Conservation (phyloP, 106 monocot genomes). For the Hemerocallis citrina region DNA sequence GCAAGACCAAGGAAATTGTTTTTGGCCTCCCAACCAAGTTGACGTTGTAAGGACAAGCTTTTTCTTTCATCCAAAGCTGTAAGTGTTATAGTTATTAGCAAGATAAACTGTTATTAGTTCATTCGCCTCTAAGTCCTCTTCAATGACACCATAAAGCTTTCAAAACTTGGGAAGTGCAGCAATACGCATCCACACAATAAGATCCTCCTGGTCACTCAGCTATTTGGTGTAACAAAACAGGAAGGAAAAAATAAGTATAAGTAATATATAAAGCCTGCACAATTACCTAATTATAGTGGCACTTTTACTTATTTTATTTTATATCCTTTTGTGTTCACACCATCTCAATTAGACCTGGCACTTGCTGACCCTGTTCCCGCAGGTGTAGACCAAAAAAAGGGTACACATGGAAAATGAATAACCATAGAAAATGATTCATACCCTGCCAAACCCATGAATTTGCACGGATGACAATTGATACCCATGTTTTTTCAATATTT, state of each 20-base stretch:
- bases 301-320: too few relatives aligned
- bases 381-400: too few relatives aligned
- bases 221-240: conserved; percentile 4
- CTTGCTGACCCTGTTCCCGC: too few relatives aligned
- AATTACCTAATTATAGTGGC: too few relatives aligned
- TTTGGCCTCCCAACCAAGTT: conserved; percentile 76
- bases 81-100: conserved; percentile 81
- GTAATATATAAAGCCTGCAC: not conserved
- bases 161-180: conserved; percentile 87
- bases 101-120: conserved; percentile 45
- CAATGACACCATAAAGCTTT: conserved; percentile 82
- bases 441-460: too few relatives aligned
- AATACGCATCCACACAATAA: conserved; percentile 89
- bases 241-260: not conserved
- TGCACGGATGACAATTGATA: too few relatives aligned
- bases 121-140: conserved; percentile 51
- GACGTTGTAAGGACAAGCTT: conserved; percentile 71
- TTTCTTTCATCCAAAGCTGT: conserved; percentile 82
- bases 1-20: conserved; percentile 80
- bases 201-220: conserved; percentile 89
- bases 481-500: too few relatives aligned
- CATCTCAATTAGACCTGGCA: too few relatives aligned
- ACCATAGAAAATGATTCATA: too few relatives aligned
- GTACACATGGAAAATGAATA: too few relatives aligned
- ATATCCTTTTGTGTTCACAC: too few relatives aligned